Conservation (phyloP, 257 asterid species). For the Solanum pennellii region DNA sequence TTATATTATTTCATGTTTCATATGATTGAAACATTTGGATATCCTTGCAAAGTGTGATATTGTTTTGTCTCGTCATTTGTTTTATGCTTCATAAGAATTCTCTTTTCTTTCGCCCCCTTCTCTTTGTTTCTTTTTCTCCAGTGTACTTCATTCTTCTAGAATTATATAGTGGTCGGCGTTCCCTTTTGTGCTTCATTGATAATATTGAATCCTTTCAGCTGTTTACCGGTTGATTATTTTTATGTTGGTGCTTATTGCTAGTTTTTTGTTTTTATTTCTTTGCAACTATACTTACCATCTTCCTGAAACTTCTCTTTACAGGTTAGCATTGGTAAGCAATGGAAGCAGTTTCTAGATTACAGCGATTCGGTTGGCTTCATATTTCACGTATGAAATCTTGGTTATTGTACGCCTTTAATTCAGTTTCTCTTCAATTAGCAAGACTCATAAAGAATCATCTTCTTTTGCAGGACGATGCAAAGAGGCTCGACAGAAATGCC, state of each 20-base stretch:
- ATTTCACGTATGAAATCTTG: conserved; percentile 45
- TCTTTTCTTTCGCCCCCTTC: not conserved
- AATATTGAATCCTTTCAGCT: not conserved
- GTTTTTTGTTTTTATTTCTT: not conserved
- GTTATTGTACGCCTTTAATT: not conserved
- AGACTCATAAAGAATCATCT: not conserved
- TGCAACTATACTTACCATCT: not conserved
- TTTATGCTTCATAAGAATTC: not conserved
- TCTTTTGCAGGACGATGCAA: conserved; percentile 59
- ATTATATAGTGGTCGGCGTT: not conserved
- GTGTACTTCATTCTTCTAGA: not conserved
- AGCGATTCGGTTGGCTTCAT: conserved; percentile 59
- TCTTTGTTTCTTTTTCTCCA: not conserved
- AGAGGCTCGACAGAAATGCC: conserved; percentile 41
- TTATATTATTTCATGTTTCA: not conserved
- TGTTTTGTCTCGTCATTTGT: not conserved
- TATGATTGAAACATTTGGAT: not conserved
- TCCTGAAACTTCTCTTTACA: conserved; percentile 13
- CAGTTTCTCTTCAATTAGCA: not conserved
- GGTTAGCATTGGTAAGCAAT: conserved; percentile 84
- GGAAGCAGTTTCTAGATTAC: conserved; percentile 84
- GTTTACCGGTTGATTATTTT: not conserved
- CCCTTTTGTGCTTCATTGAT: not conserved
- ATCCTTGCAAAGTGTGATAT: not conserved
- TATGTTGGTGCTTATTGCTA: not conserved